phyloP scores from a whole-genome alignment of 768 basidiomycete genomes.

The Vararia minispora region DNA sequence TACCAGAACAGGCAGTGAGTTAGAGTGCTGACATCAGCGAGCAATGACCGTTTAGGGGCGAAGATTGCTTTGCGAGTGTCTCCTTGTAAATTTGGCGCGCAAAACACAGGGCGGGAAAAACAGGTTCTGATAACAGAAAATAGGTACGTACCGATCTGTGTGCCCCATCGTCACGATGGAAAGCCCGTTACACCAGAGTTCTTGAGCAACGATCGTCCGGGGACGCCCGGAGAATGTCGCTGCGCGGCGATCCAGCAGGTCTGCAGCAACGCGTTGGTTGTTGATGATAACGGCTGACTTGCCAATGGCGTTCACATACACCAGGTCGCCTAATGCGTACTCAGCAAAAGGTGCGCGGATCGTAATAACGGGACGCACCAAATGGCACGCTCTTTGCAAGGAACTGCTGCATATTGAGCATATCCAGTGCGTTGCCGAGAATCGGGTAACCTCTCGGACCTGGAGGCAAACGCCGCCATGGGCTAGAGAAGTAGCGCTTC shows the following conservation, averaged over 20 bases:
- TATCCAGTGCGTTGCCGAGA: conserved; percentile 6
- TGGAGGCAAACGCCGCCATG: conserved; percentile 12
- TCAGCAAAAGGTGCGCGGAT: background rate
- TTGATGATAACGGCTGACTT: conserved; percentile 3
- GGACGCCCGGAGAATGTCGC: conserved; percentile 5
- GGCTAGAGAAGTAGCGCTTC: conserved; percentile 10
- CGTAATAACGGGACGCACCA: background rate
- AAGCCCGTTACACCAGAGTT: too few species aligned
- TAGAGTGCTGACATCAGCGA: too few species aligned
- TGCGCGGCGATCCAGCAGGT: conserved; percentile 1
- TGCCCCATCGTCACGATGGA: too few species aligned
- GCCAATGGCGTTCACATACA: conserved; percentile 1
- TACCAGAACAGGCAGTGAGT: too few species aligned
- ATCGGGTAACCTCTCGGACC: conserved; percentile 10
- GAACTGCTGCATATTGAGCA: conserved; percentile 9
- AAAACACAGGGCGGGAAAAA: too few species aligned
- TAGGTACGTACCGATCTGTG: too few species aligned
- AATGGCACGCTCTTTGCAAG: background rate
- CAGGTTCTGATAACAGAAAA: too few species aligned
- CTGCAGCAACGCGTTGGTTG: conserved; percentile 1
- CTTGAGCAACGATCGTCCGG: too few species aligned
- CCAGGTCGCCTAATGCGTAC: background rate
- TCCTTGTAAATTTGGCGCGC: too few species aligned
- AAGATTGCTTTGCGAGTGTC: too few species aligned
- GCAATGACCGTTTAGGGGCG: too few species aligned